Evolutionary conservation across 2,329 filamentous ascomycete genomes (phyloP).

Genomic region (Aureobasidium zeae): DNA sequence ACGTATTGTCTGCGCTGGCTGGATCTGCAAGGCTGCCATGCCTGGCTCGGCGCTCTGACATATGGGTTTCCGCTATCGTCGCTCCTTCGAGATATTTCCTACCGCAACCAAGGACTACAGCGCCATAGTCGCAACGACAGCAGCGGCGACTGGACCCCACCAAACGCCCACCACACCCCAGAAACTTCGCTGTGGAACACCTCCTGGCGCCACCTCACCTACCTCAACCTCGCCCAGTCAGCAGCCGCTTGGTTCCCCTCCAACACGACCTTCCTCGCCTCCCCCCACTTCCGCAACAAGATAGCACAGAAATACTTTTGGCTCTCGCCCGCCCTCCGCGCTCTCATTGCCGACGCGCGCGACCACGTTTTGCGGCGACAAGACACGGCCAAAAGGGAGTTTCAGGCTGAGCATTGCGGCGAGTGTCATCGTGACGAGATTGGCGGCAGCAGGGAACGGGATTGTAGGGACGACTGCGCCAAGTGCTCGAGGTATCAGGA

Average conservation of each 20-base stretch:
- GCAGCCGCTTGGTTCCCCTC: background rate
- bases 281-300: background rate
- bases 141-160: slow-evolving; percentile 7
- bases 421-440: background rate
- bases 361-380: background rate
- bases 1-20: slow-evolving; percentile 53
- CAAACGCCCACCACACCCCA: background rate
- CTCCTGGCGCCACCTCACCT: slow-evolving; percentile 11
- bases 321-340: background rate
- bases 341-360: background rate
- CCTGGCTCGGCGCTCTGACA: slow-evolving; percentile 45
- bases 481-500: slow-evolving; percentile 3
- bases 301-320: background rate
- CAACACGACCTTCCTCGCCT: background rate
- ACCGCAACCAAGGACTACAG: background rate
- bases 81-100: background rate
- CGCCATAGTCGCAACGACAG: background rate
- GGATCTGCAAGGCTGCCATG: slow-evolving; percentile 50
- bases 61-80: background rate
- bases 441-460: too few species aligned
- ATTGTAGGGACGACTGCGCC: slow-evolving; percentile 1
- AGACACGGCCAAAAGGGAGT: slow-evolving; percentile 1
- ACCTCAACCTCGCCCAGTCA: slow-evolving; percentile 6
- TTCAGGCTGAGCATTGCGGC: slow-evolving; percentile 4
- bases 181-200: slow-evolving; percentile 10